Percentiles rank a stretch among this genome's conserved stretches.
phyloP scores from a whole-genome alignment of 2,329 filamentous ascomycete genomes.

The Aspergillus quadricinctus region DNA sequence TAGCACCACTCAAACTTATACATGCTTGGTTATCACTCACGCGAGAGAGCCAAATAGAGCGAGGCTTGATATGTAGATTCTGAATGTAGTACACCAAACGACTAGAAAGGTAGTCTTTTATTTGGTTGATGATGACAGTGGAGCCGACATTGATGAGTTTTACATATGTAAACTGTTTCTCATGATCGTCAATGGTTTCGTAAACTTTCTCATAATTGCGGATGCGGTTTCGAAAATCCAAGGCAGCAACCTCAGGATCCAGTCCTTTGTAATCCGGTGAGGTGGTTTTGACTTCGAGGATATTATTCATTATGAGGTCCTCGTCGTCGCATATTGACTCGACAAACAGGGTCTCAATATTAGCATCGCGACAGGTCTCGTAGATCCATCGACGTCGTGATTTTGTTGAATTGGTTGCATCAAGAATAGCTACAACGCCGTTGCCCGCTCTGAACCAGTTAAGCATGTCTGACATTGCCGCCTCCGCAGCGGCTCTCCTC shows the following conservation, averaged over 20 bases:
- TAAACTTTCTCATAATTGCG: slow-evolving; percentile 97
- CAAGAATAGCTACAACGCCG: slow-evolving; percentile 86
- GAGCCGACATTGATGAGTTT: slow-evolving; percentile 96
- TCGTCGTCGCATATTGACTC: slow-evolving; percentile 97
- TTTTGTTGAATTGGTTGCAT: slow-evolving; percentile 96
- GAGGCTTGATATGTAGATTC: slow-evolving; percentile 95
- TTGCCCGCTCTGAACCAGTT: slow-evolving; percentile 75
- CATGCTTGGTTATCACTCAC: slow-evolving; percentile 49
- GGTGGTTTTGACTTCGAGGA: slow-evolving; percentile 93
- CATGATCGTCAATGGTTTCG: slow-evolving; percentile 84
- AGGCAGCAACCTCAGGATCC: slow-evolving; percentile 84
- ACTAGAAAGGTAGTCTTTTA: slow-evolving; percentile 94
- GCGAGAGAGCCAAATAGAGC: slow-evolving; percentile 93
- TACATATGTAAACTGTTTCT: slow-evolving; percentile 85
- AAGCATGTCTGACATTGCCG: slow-evolving; percentile 89
- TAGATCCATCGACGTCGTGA: slow-evolving; percentile 85
- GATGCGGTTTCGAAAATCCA: slow-evolving; percentile 91
- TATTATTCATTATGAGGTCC: slow-evolving; percentile 95
- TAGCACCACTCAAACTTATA: slow-evolving; percentile 5
- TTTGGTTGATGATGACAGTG: slow-evolving; percentile 96
- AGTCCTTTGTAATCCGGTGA: slow-evolving; percentile 92
- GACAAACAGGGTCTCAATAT: slow-evolving; percentile 88
- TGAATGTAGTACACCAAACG: slow-evolving; percentile 97
- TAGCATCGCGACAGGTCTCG: slow-evolving; percentile 68
- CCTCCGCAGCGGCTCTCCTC: slow-evolving; percentile 82